Conservation (phyloP, 2,329 filamentous ascomycete genomes). For the Xylaria polymorpha region DNA sequence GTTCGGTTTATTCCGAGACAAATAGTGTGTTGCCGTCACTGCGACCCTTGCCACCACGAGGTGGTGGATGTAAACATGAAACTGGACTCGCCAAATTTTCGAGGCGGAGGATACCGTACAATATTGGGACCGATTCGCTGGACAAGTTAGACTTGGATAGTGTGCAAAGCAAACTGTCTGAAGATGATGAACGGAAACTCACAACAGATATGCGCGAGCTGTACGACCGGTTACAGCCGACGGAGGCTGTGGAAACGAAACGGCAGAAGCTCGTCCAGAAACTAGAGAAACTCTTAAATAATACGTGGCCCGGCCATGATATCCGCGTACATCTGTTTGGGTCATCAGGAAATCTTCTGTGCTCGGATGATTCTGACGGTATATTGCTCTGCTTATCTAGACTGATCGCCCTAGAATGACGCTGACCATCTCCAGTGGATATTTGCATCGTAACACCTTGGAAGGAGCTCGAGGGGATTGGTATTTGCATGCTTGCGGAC, state of each 20-base stretch:
- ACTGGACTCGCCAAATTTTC: slow-evolving; percentile 80
- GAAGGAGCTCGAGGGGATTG: slow-evolving; percentile 87
- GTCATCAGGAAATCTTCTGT: slow-evolving; percentile 95
- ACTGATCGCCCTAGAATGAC: slow-evolving; percentile 2
- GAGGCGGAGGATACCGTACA: slow-evolving; percentile 91
- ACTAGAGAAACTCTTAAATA: slow-evolving; percentile 86
- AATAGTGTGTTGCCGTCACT: slow-evolving; percentile 78
- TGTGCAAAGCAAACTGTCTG: slow-evolving; percentile 75
- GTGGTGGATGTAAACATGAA: slow-evolving; percentile 85
- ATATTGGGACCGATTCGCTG: slow-evolving; percentile 81
- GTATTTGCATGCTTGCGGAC: slow-evolving; percentile 89
- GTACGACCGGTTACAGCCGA: slow-evolving; percentile 87
- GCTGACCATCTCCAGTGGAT: slow-evolving; percentile 74
- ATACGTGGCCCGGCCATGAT: slow-evolving; percentile 89
- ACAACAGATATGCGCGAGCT: slow-evolving; percentile 86
- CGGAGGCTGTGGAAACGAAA: slow-evolving; percentile 79
- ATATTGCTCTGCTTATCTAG: slow-evolving; percentile 52
- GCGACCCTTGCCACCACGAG: slow-evolving; percentile 69
- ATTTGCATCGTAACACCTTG: slow-evolving; percentile 95
- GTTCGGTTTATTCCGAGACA: slow-evolving; percentile 90
- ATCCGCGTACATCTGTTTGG: slow-evolving; percentile 95
- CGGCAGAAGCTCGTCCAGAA: slow-evolving; percentile 84
- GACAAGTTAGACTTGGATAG: slow-evolving; percentile 77
- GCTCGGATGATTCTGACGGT: slow-evolving; percentile 97
- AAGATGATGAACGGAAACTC: slow-evolving; percentile 79